Conservation (phyloP, 768 basidiomycete species). For the Lactarius tabidus region DNA sequence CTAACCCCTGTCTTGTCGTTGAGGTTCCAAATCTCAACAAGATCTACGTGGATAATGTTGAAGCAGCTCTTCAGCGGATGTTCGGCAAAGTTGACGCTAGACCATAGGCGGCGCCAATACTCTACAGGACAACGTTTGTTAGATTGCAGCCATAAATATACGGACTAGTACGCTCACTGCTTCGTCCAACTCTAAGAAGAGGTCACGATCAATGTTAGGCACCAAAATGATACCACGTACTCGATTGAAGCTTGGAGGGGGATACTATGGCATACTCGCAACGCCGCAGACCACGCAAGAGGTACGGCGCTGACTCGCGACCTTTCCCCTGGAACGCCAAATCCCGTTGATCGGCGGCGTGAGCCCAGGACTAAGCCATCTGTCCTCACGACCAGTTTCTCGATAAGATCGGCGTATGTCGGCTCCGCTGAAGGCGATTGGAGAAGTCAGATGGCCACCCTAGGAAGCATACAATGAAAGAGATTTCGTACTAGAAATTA, state of each 20-base stretch:
- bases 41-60: slow-evolving; percentile 1
- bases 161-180: not conserved
- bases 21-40: slow-evolving; percentile 4
- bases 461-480: too few species aligned
- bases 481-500: slow-evolving; percentile 4
- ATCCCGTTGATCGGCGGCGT: not conserved
- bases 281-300: slow-evolving; percentile 4
- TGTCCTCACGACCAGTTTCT: not conserved
- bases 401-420: not conserved
- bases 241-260: slow-evolving; percentile 3
- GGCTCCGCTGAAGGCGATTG: not conserved
- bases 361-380: not conserved
- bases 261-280: not conserved
- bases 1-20: not conserved
- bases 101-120: slow-evolving; percentile 9
- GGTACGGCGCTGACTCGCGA: not conserved
- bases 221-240: not conserved
- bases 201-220: not conserved
- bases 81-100: not conserved
- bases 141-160: not conserved
- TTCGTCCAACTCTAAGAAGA: not conserved
- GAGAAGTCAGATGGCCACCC: not conserved
- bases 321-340: not conserved
- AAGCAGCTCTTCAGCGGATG: not conserved
- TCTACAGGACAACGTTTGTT: not conserved